These are phyloP conservation scores for Mycena galopus DNA, from an alignment of 768 basidiomycete genomes.

Conservation along the genomic window DNA sequence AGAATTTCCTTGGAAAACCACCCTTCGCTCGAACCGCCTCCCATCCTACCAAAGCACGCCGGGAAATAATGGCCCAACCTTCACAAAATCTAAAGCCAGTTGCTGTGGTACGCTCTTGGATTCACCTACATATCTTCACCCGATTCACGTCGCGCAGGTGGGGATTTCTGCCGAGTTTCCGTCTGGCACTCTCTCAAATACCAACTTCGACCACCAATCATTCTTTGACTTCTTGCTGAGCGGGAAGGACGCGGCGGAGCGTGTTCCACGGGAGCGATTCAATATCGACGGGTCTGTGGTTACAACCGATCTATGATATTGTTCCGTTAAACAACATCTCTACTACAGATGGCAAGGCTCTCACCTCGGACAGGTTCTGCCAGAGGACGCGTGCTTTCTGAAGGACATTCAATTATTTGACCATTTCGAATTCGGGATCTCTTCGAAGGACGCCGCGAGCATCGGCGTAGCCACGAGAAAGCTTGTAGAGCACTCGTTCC, in stretches of 20 bases:
- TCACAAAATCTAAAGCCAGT: not conserved
- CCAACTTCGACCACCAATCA: constrained; percentile 49
- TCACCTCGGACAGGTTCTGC: constrained; percentile 43
- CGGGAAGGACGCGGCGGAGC: constrained; percentile 47
- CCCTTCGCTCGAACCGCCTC: not conserved
- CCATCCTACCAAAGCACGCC: not conserved
- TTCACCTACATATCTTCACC: not conserved
- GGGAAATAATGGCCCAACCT: not conserved
- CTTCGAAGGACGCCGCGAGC: constrained; percentile 49
- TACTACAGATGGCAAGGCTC: constrained; percentile 40
- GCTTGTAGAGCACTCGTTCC: constrained; percentile 54
- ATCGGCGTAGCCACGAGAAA: constrained; percentile 52
- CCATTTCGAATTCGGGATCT: constrained; percentile 56
- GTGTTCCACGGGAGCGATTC: constrained; percentile 48
- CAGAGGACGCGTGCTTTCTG: constrained; percentile 52
- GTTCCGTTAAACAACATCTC: not conserved
- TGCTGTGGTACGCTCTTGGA: constrained; percentile 1
- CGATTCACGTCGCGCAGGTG: constrained; percentile 34
- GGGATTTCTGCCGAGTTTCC: constrained; percentile 58
- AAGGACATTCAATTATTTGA: constrained; percentile 54
- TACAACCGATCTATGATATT: no score
- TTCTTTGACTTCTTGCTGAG: constrained; percentile 54
- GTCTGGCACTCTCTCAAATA: constrained; percentile 39
- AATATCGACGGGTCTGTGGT: constrained; percentile 47
- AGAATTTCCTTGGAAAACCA: no score